Conservation (phyloP, 176 grass and related monocot genomes). For the Musa beccarii region DNA sequence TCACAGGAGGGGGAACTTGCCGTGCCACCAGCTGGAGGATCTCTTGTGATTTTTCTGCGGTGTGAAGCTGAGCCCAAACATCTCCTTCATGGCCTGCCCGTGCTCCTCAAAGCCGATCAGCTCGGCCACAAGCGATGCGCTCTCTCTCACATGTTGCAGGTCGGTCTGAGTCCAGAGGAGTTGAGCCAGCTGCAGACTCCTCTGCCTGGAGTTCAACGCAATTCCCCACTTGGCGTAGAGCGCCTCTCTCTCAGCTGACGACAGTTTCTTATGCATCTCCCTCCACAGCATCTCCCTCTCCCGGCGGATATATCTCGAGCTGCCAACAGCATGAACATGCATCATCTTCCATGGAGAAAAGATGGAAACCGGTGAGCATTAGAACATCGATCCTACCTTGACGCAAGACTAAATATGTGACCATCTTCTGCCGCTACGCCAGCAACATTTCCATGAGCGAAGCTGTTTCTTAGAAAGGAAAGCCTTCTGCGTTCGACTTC, state of each 20-base stretch:
- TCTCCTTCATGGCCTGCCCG: slow-evolving; percentile 60
- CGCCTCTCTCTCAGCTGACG: slow-evolving; percentile 43
- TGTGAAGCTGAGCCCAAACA: slow-evolving; percentile 75
- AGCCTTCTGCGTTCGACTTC: slow-evolving; percentile 76
- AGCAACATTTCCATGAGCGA: slow-evolving; percentile 2
- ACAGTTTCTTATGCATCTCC: slow-evolving; percentile 72
- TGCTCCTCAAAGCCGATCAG: slow-evolving; percentile 48
- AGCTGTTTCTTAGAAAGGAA: slow-evolving; percentile 52
- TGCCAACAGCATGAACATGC: slow-evolving; percentile 20
- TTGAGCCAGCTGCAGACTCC: slow-evolving; percentile 52
- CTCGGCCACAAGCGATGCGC: slow-evolving; percentile 55
- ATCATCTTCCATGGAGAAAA: neutral
- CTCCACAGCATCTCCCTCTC: slow-evolving; percentile 82
- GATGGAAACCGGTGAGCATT: neutral
- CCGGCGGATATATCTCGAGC: slow-evolving; percentile 49
- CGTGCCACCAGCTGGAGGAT: slow-evolving; percentile 42
- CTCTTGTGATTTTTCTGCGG: slow-evolving; percentile 27
- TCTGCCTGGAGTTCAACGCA: slow-evolving; percentile 47
- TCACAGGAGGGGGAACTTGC: slow-evolving; percentile 14
- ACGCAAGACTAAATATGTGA: slow-evolving; percentile 18
- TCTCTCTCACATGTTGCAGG: slow-evolving; percentile 73
- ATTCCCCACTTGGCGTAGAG: slow-evolving; percentile 74
- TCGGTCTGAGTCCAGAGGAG: slow-evolving; percentile 62
- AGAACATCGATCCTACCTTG: slow-evolving; percentile 25
- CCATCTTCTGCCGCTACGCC: slow-evolving; percentile 10